Conservation (phyloP, 345 rosid species). For the Nasturtium officinale region DNA sequence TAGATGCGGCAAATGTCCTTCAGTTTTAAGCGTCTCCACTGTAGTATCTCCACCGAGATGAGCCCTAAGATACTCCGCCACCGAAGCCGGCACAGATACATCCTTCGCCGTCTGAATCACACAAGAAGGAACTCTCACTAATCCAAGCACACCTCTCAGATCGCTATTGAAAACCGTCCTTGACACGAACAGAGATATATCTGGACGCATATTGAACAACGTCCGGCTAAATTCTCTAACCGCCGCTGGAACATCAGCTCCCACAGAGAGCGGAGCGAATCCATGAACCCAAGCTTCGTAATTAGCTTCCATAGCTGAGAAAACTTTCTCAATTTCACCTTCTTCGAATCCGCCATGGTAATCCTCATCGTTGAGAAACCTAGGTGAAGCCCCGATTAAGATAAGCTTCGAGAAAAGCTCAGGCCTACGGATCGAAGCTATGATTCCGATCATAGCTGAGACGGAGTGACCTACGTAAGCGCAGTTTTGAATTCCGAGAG, state of each 20-base stretch:
- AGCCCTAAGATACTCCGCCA: conserved; percentile 60
- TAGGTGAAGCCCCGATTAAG: conserved; percentile 79
- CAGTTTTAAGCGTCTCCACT: conserved; percentile 63
- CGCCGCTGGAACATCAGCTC: conserved; percentile 80
- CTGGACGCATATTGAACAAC: conserved; percentile 88
- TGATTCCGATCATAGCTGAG: conserved; percentile 84
- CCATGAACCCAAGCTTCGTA: conserved; percentile 85
- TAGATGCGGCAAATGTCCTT: conserved; percentile 87
- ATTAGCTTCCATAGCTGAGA: conserved; percentile 75
- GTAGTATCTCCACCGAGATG: conserved; percentile 74
- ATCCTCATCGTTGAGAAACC: conserved; percentile 66
- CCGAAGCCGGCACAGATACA: conserved; percentile 65
- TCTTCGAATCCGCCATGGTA: conserved; percentile 80
- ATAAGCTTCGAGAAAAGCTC: conserved; percentile 77
- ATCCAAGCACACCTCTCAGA: conserved; percentile 66
- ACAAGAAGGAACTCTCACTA: conserved; percentile 65
- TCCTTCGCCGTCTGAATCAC: conserved; percentile 73
- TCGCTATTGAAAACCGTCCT: conserved; percentile 72
- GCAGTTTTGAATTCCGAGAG: conserved; percentile 61
- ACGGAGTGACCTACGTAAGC: conserved; percentile 84
- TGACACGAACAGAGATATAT: conserved; percentile 65
- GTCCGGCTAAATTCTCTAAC: conserved; percentile 86
- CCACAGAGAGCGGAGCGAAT: conserved; percentile 71
- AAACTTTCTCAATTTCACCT: conserved; percentile 63
- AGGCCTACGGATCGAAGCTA: conserved; percentile 83